A percentile compares a stretch with the other conserved stretches of the same genome.
Conservation (phyloP, 2,329 filamentous ascomycete genomes). For the Ploettnerulaceae sp. region DNA sequence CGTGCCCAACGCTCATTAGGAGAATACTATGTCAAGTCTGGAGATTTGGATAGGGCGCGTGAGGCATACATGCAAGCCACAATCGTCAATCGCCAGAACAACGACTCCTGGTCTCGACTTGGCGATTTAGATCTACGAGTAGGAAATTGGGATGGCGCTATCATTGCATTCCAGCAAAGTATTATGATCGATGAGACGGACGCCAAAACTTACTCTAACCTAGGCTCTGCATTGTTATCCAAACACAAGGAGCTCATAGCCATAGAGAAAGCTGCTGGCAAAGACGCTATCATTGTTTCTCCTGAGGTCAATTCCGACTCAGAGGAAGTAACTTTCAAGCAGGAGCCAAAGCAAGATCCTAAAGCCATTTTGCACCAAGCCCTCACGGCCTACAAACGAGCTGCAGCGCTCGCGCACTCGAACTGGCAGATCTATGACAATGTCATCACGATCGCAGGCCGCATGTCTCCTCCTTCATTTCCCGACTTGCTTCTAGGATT, state of each 20-base stretch:
- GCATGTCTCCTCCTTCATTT: slow-evolving; percentile 69
- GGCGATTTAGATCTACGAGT: slow-evolving; percentile 84
- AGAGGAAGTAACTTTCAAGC: slow-evolving; percentile 16
- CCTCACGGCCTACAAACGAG: slow-evolving; percentile 79
- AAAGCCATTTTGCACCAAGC: slow-evolving; percentile 62
- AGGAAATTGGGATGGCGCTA: slow-evolving; percentile 69
- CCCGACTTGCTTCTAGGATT: slow-evolving; percentile 72
- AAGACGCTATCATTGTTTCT: slow-evolving; percentile 18
- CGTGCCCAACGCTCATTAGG: slow-evolving; percentile 85
- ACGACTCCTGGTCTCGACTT: slow-evolving; percentile 81
- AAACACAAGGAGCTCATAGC: slow-evolving; percentile 51
- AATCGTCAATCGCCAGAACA: slow-evolving; percentile 72
- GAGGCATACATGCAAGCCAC: slow-evolving; percentile 76
- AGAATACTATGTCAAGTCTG: slow-evolving; percentile 64
- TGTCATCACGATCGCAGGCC: slow-evolving; percentile 78
- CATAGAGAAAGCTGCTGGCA: slow-evolving; percentile 33
- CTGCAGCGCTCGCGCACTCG: slow-evolving; percentile 74
- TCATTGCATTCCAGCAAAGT: slow-evolving; percentile 75
- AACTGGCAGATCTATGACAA: slow-evolving; percentile 97
- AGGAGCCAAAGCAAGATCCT: slow-evolving; percentile 32
- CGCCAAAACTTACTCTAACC: slow-evolving; percentile 90
- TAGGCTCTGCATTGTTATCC: slow-evolving; percentile 77
- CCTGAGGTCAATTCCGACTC: slow-evolving; percentile 32
- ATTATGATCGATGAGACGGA: slow-evolving; percentile 85
- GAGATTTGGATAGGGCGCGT: slow-evolving; percentile 64